Percentiles rank a stretch among this genome's conserved stretches.
These are phyloP conservation scores for Mucor saturninus DNA, from an alignment of 371 early-diverging fungal genomes.

Conservation along the genomic window DNA sequence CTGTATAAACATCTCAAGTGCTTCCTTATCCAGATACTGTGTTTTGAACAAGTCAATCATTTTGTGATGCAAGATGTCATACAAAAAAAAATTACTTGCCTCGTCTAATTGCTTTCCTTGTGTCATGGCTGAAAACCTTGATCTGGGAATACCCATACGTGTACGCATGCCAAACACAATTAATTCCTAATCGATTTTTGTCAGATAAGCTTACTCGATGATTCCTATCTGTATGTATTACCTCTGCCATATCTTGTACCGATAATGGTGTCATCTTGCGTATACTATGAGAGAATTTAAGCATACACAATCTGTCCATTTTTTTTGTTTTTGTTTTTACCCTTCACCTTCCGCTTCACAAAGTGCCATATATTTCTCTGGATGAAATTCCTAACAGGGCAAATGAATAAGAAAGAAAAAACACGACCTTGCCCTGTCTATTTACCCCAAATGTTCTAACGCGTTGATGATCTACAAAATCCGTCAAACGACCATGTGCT, in stretches of 20 bases:
- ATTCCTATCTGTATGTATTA: not conserved
- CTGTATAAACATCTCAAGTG: conserved; percentile 26
- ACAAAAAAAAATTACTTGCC: conserved; percentile 11
- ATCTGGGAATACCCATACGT: conserved; percentile 57
- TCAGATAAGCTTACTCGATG: not conserved
- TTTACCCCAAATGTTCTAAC: conserved; percentile 67
- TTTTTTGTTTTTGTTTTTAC: conserved; percentile 25
- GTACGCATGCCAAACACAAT: conserved; percentile 77
- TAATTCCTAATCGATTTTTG: conserved; percentile 51
- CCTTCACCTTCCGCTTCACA: conserved; percentile 70
- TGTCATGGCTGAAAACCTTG: conserved; percentile 39
- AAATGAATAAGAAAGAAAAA: not conserved
- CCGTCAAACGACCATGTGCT: conserved; percentile 78
- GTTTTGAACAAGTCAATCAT: not conserved
- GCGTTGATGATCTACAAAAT: conserved; percentile 35
- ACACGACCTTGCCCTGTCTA: not conserved
- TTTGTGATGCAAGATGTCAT: not conserved
- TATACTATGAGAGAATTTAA: conserved; percentile 18
- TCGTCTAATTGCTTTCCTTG: conserved; percentile 30
- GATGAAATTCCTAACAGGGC: conserved; percentile 49
- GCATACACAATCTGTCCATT: not conserved
- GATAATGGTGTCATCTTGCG: conserved; percentile 35
- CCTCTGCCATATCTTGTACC: conserved; percentile 28
- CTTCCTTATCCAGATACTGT: conserved; percentile 32
- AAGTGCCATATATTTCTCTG: conserved; percentile 59